Base-by-base conservation (phyloP, 2,329 filamentous ascomycete species). In the Colletotrichum shisoi region DNA sequence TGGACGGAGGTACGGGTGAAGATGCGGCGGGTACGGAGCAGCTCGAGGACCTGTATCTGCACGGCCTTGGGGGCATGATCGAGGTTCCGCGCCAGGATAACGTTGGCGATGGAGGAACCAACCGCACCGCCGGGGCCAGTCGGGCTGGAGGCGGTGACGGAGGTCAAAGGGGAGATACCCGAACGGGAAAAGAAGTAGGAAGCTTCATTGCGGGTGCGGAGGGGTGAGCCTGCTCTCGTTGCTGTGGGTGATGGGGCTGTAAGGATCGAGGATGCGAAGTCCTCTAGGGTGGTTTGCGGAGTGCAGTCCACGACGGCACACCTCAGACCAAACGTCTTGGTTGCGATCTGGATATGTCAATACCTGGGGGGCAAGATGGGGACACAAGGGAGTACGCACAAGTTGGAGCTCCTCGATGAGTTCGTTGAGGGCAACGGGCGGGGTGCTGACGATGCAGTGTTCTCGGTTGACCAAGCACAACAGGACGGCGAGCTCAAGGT, bases 361-460 rank as follows among this genome's bases (percentile, higher is more conserved):
- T 24, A 52, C 19, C 17, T 52, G 34, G 8, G 17, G 13, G 31
- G 15, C 1, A 15, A 3, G 13, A 8, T 4, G 27, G 21, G 3
- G 4, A 7, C 12, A 24, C 15, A 42, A n/a, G 17, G 21, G 13
- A 27, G 8, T 27, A 65, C 74, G 46, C 79, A 92, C 91, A 74
- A 95, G 80, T 70, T 87, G 85, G 24, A 97, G 81, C 77, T 96
- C 93, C 59, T 87, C 84, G 49, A 89, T 84, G n/a, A 96, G 82
- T 70, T 89, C 85, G 76, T 91, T 84, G 63, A 94, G 79, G 59
- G 82, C 80, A 42, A 85, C 80, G 4, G 80, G 76, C 2, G 89
- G 85, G 17, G 92, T 91, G 78, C 93, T 90, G 74, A 98, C 88
- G 72, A 98, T 88, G 79, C 93, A 97, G 77, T 98, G 94, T 77